phyloP scores from a whole-genome alignment of 495 filamentous ascomycete species.

The Aspergillus conjunctus region DNA sequence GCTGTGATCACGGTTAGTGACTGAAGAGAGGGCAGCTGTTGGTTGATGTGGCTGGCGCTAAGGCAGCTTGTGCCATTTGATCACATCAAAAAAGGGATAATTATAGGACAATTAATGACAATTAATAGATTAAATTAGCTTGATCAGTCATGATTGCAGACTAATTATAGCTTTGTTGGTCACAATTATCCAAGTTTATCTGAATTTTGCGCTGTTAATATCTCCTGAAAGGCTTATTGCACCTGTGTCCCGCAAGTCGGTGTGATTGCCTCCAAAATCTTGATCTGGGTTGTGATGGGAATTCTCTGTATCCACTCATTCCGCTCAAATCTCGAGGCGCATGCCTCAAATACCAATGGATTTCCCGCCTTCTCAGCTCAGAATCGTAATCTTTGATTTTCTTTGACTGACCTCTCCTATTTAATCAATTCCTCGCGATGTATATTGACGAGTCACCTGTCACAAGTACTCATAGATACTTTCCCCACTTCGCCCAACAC shows the following conservation, averaged over 20 bases:
- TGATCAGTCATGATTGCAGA: too few species aligned
- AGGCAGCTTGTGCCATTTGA: constrained; percentile 17
- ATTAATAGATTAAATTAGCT: too few species aligned
- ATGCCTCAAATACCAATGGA: constrained; percentile 20
- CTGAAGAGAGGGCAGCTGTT: neutral
- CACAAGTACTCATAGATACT: too few species aligned
- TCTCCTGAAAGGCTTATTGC: constrained; percentile 13
- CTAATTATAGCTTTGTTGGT: constrained; percentile 7
- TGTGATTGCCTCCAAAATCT: constrained; percentile 7
- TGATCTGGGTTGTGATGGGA: constrained; percentile 7
- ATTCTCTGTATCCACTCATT: neutral
- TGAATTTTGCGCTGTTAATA: constrained; percentile 1
- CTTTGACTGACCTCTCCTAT: neutral
- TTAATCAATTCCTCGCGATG: too few species aligned
- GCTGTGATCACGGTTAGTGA: constrained; percentile 18
- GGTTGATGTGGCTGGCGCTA: constrained; percentile 16
- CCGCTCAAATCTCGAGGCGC: neutral
- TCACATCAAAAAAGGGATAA: too few species aligned
- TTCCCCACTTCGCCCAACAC: too few species aligned
- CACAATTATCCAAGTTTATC: constrained; percentile 3
- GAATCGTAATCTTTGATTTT: neutral
- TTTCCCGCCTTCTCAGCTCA: constrained; percentile 8
- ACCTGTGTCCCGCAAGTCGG: neutral
- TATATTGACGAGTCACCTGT: too few species aligned
- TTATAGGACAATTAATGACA: too few species aligned